Conservation (phyloP, 768 basidiomycete genomes). For the Tremella fuciformis region DNA sequence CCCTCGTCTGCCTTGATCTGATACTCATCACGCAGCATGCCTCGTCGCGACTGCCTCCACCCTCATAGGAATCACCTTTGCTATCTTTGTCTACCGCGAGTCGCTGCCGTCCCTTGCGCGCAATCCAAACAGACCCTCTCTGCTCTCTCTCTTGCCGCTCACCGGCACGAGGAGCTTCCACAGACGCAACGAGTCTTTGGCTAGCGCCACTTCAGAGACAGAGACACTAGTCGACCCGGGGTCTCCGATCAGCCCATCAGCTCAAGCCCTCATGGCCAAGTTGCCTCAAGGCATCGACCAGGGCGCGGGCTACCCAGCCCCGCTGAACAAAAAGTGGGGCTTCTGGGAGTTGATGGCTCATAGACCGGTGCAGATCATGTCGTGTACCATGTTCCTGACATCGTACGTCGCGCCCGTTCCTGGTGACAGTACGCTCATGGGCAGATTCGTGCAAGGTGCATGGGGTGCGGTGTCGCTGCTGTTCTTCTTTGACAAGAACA, state of each 20-base stretch:
- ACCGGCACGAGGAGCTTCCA: not conserved
- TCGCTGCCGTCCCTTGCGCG: constrained; percentile 25
- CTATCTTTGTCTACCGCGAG: constrained; percentile 37
- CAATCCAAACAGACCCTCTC: not conserved
- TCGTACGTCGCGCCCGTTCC: constrained; percentile 27
- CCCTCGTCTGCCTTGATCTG: not conserved
- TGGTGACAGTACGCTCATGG: constrained; percentile 8
- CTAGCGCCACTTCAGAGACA: constrained; percentile 27
- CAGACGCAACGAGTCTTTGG: constrained; percentile 12
- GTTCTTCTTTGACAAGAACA: constrained; percentile 48
- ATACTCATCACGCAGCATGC: constrained; percentile 29
- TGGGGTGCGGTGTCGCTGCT: constrained; percentile 47
- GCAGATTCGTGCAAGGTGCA: constrained; percentile 44
- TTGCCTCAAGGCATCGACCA: constrained; percentile 7
- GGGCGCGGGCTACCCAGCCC: constrained; percentile 6
- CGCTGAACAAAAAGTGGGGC: constrained; percentile 29
- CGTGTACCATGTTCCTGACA: constrained; percentile 42
- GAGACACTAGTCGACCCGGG: constrained; percentile 39
- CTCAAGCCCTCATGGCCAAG: constrained; percentile 11
- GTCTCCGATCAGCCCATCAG: constrained; percentile 3
- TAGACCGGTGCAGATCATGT: constrained; percentile 37
- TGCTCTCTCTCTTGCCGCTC: constrained; percentile 1
- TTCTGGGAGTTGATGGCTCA: constrained; percentile 45
- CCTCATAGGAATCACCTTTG: constrained; percentile 41
- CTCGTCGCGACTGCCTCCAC: constrained; percentile 39